Conservation (phyloP, 345 rosid genomes). For the Melaleuca quinquenervia region DNA sequence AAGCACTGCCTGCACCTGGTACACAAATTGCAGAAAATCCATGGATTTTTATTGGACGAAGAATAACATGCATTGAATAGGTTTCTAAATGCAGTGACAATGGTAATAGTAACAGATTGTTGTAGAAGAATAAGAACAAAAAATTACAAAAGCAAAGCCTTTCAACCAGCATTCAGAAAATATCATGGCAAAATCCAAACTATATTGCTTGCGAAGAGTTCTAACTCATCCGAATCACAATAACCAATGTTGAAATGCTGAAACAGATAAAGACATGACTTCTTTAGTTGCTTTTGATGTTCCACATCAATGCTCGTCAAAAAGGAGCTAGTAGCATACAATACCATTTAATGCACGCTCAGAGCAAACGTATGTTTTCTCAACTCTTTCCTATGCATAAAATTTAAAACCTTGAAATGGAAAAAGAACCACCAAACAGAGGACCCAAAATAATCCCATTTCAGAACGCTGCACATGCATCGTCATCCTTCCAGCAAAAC, state of each 20-base stretch:
- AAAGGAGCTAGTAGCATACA: not conserved
- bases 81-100: not conserved
- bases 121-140: not conserved
- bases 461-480: not conserved
- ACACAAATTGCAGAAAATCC: not conserved
- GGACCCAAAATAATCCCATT: not conserved
- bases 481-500: not conserved
- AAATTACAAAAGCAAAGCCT: not conserved
- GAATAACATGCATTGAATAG: not conserved
- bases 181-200: not conserved
- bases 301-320: not conserved
- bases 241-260: not conserved
- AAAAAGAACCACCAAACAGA: not conserved
- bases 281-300: not conserved
- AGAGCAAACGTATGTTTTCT: not conserved
- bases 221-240: not conserved
- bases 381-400: not conserved
- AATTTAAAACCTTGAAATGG: not conserved
- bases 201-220: not conserved
- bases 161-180: not conserved
- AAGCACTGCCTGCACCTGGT: conserved; percentile 64
- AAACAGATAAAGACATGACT: not conserved
- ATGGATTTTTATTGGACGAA: not conserved
- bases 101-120: not conserved
- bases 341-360: not conserved